Base-by-base conservation (phyloP, 2,329 filamentous ascomycete genomes). In the Sporothrix luriei region DNA sequence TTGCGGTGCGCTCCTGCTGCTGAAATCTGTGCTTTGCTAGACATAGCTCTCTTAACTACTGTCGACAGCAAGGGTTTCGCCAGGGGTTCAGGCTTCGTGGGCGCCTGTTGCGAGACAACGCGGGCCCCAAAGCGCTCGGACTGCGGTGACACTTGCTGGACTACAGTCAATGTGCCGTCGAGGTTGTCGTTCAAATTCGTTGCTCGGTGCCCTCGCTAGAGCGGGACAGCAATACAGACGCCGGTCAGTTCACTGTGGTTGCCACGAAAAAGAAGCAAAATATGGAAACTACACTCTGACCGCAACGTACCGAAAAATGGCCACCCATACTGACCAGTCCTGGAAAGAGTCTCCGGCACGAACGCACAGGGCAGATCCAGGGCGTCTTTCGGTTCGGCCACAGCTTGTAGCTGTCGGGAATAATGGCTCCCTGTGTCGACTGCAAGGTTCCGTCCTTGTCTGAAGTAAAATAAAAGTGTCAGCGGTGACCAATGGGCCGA, bases 281-380 rank as follows among this genome's bases (percentile, higher is more conserved):
- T 33, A n/a, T n/a, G n/a, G n/a, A n/a, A n/a, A n/a, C 33, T 33
- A 7, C 9, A 33, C 9, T 33, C 33, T 33, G n/a, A n/a, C n/a
- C n/a, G 19, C 5, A 21, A 69, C 70, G 4, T 16, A 69, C 59
- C 10, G 65, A 62, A 38, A 71, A 73, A 40, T 72, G 72, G 4
- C 61, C 33, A 1, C 72, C 68, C 24, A 73, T 21, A 0, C 68
- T 29, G 4, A 16, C 4, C 54, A 71, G 21, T 19, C n/a, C 29
- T 13, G 51, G 19, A 40, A 71, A 72, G 1, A 71, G 54, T 7
- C 19, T 3, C 2, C 70, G 64, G 26, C 72, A 73, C n/a, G 71
- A 68, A 4, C 71, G 70, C 3, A 73, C 29, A 1, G 72, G 70
- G 38, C 72, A 73, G 16, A 71, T 46, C 72, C 70, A 73, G 10